Conservation (phyloP, 441 rosid genomes). For the Metrosideros polymorpha region DNA sequence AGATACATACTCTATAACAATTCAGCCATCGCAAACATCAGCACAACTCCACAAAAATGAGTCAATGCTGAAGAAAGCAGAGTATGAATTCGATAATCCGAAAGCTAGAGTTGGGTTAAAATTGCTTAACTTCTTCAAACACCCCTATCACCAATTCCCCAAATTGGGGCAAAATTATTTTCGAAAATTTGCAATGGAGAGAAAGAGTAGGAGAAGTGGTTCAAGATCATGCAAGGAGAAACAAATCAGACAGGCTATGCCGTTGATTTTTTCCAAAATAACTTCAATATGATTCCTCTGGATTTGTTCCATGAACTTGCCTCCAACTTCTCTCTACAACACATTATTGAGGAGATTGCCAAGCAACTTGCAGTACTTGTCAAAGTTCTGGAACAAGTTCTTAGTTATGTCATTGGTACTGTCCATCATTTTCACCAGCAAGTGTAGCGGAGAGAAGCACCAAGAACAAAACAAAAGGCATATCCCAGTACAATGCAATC, state of each 20-base stretch:
- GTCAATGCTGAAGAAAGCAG: background rate
- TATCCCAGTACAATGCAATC: background rate
- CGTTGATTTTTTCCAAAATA: background rate
- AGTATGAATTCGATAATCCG: background rate
- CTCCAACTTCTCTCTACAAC: constrained; percentile 73
- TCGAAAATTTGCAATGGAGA: background rate
- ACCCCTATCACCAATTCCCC: background rate
- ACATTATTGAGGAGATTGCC: constrained; percentile 80
- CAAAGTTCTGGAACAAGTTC: constrained; percentile 84
- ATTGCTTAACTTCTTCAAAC: background rate
- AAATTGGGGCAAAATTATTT: background rate
- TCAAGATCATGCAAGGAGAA: background rate
- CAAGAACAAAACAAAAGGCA: background rate
- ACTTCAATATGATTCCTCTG: constrained; percentile 47
- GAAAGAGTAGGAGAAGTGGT: background rate
- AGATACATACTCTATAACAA: background rate
- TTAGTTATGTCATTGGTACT: constrained; percentile 85
- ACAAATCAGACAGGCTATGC: constrained; percentile 11
- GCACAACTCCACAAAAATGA: background rate
- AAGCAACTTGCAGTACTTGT: constrained; percentile 81
- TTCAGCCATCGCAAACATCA: background rate
- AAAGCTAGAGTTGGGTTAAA: background rate
- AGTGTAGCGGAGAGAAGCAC: background rate
- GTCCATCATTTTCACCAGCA: constrained; percentile 50
- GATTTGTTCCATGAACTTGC: constrained; percentile 55